A percentile compares a stretch with the other conserved stretches of the same genome.
Evolutionary conservation across 2,329 filamentous ascomycete species (phyloP).

Genomic region (Colletotrichum cordylinicola): DNA sequence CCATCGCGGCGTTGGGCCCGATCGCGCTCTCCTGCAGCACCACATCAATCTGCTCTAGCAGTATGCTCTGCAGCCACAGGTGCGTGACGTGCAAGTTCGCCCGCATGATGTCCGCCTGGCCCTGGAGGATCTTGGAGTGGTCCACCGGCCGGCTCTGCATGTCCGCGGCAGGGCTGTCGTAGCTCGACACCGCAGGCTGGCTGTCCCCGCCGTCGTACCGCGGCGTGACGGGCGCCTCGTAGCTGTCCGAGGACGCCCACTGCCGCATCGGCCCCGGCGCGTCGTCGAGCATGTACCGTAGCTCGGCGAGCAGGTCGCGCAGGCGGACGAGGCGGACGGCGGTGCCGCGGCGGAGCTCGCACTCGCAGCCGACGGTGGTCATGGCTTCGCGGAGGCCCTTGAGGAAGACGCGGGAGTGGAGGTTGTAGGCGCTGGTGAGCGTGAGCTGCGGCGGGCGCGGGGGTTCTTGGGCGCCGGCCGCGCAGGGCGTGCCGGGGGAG

Average conservation of each 20-base stretch:
- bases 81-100: constrained; percentile 42
- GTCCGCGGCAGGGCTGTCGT: background rate
- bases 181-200: background rate
- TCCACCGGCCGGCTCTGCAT: background rate
- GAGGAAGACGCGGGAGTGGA: constrained; percentile 32
- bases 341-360: background rate
- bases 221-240: background rate
- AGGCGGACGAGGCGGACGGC: constrained; percentile 27
- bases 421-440: constrained; percentile 32
- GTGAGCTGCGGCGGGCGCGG: constrained; percentile 12
- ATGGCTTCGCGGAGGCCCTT: constrained; percentile 24
- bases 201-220: background rate
- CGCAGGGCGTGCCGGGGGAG: background rate
- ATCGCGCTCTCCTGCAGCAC: constrained; percentile 23
- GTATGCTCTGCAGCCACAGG: constrained; percentile 40
- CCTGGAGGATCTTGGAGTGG: background rate
- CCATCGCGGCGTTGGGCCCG: background rate
- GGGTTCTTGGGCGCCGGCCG: background rate
- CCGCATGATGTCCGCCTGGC: constrained; percentile 31
- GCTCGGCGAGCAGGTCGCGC: constrained; percentile 30
- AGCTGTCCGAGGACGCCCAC: constrained; percentile 21
- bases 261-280: constrained; percentile 29
- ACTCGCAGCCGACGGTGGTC: constrained; percentile 13
- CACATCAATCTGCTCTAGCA: constrained; percentile 38
- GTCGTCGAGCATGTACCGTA: constrained; percentile 35